Evolutionary conservation across 139 green algal species (phyloP).

Genomic region (Ettlia oleoabundans): DNA sequence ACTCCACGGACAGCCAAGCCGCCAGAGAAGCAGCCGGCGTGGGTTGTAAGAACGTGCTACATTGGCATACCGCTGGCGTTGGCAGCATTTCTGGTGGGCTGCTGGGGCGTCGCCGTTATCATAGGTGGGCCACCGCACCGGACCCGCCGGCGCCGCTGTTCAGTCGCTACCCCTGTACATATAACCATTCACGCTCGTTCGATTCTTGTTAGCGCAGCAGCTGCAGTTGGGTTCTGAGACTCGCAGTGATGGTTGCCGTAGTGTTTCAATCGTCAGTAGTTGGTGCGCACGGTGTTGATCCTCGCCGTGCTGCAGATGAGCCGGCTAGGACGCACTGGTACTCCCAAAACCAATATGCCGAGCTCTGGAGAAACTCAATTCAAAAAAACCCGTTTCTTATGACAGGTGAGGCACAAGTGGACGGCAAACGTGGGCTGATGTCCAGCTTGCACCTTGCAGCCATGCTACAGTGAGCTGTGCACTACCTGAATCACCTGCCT

Average conservation of each 20-base stretch:
- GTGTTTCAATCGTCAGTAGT: no score
- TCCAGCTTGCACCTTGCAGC: no score
- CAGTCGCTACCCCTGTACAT: no score
- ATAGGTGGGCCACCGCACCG: no score
- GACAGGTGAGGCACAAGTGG: conserved; percentile 19
- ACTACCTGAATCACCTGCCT: not conserved
- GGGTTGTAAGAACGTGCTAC: not conserved
- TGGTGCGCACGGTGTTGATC: no score
- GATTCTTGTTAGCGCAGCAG: not conserved
- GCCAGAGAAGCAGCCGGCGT: not conserved
- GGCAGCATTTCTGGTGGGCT: not conserved
- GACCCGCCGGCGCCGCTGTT: no score
- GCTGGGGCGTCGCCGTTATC: conserved; percentile 11
- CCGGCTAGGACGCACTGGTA: conserved; percentile 12
- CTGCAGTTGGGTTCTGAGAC: not conserved
- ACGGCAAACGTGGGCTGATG: no score
- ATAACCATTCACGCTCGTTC: no score
- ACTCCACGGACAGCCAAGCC: not conserved
- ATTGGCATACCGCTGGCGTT: conserved; percentile 14
- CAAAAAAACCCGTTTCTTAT: conserved; percentile 34
- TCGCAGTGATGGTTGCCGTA: not conserved
- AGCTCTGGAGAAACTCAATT: not conserved
- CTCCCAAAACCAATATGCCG: conserved; percentile 10
- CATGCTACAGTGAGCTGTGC: not conserved
- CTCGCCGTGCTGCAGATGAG: conserved; percentile 12